These are phyloP conservation scores for Adansonia gregorii DNA, from an alignment of 441 rosid genomes.

Conservation along the genomic window DNA sequence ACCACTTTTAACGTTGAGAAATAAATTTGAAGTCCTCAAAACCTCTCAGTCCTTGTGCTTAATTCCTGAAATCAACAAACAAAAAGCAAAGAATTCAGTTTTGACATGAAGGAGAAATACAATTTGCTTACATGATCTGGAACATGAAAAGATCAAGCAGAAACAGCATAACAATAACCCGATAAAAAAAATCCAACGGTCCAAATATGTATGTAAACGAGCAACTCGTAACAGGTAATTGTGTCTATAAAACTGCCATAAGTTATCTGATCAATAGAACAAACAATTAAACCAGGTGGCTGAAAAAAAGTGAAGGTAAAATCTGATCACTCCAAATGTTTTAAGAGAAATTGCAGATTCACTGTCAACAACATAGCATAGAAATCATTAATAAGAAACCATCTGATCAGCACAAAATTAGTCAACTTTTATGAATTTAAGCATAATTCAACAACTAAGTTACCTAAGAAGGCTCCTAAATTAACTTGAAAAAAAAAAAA, in stretches of 20 bases:
- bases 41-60: slow-evolving; percentile 23
- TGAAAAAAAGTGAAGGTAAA: neutral
- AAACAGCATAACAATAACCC: slow-evolving; percentile 32
- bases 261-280: slow-evolving; percentile 29
- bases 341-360: slow-evolving; percentile 18
- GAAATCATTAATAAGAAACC: neutral
- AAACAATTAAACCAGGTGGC: neutral
- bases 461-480: neutral
- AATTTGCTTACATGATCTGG: slow-evolving; percentile 24
- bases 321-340: slow-evolving; percentile 14
- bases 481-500: neutral
- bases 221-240: neutral
- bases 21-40: neutral
- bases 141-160: slow-evolving; percentile 15
- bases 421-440: neutral
- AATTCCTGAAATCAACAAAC: slow-evolving; percentile 23
- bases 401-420: neutral
- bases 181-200: slow-evolving; percentile 22
- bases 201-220: slow-evolving; percentile 8
- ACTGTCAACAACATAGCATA: neutral
- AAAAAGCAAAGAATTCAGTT: slow-evolving; percentile 27
- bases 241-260: slow-evolving; percentile 25
- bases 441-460: neutral
- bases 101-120: slow-evolving; percentile 16
- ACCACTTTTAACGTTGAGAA: slow-evolving; percentile 16